These are phyloP conservation scores for Cutaneotrichosporon mucoides DNA, from an alignment of 1,284 basidiomycete species.

Conservation along the genomic window DNA sequence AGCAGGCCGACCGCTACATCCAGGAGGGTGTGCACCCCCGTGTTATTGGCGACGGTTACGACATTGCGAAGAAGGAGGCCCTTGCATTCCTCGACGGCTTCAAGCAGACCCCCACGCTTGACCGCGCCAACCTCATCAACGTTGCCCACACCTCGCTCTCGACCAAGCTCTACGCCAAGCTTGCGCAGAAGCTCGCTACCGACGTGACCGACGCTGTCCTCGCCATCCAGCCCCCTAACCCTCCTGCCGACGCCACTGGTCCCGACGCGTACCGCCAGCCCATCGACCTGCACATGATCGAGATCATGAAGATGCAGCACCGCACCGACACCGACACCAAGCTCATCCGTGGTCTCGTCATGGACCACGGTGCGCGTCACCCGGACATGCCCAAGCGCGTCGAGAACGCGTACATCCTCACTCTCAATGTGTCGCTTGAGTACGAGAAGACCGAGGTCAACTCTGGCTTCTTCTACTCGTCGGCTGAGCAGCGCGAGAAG, in stretches of 20 bases:
- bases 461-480: slow-evolving; percentile 99
- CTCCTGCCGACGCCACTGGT: slow-evolving; percentile 56
- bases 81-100: slow-evolving; percentile 84
- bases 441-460: slow-evolving; percentile 99
- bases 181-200: slow-evolving; percentile 84
- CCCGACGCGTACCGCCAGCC: slow-evolving; percentile 71
- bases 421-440: slow-evolving; percentile 95
- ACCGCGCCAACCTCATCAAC: slow-evolving; percentile 85
- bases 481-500: slow-evolving; percentile 97
- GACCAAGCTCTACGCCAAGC: slow-evolving; percentile 79
- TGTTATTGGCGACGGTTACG: slow-evolving; percentile 91
- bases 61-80: slow-evolving; percentile 94
- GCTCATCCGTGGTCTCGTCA: slow-evolving; percentile 87
- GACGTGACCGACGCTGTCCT: slow-evolving; percentile 95
- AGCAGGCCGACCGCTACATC: slow-evolving; percentile 96
- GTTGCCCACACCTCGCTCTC: slow-evolving; percentile 92
- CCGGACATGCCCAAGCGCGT: slow-evolving; percentile 99
- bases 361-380: slow-evolving; percentile 88
- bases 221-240: slow-evolving; percentile 71
- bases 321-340: slow-evolving; percentile 97
- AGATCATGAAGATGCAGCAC: slow-evolving; percentile 99
- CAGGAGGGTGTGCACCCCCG: slow-evolving; percentile 98
- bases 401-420: slow-evolving; percentile 94
- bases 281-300: slow-evolving; percentile 98
- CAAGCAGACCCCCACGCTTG: slow-evolving; percentile 66